Evolutionary conservation across 2,329 filamentous ascomycete species (phyloP).

Genomic region (Didymella glomerata): DNA sequence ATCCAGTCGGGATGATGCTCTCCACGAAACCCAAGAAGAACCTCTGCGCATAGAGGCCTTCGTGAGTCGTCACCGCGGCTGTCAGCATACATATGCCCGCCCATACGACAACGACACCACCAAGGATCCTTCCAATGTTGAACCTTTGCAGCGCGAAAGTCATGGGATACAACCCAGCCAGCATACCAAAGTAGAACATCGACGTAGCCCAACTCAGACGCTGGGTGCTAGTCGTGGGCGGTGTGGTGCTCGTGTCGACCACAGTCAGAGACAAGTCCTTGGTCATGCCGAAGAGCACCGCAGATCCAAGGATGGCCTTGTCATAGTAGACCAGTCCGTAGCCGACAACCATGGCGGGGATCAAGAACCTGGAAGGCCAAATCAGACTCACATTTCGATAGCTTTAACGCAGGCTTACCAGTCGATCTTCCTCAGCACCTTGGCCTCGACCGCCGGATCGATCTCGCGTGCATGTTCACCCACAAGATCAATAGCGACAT

Average conservation of each 20-base stretch:
- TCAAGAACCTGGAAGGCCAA: conserved; percentile 63
- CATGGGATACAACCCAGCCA: conserved; percentile 77
- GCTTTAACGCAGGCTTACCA: too few species aligned
- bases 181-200: conserved; percentile 82
- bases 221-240: conserved; percentile 68
- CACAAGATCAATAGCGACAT: conserved; percentile 67
- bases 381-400: too few species aligned
- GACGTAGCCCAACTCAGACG: conserved; percentile 80
- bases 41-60: conserved; percentile 66
- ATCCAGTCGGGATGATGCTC: conserved; percentile 64
- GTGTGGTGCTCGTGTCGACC: conserved; percentile 59
- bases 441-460: conserved; percentile 63
- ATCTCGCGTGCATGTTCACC: conserved; percentile 64
- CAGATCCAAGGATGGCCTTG: conserved; percentile 78
- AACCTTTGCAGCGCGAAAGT: conserved; percentile 75
- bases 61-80: conserved; percentile 69
- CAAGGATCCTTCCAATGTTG: conserved; percentile 70
- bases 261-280: conserved; percentile 69
- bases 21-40: conserved; percentile 67
- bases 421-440: conserved; percentile 73
- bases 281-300: conserved; percentile 79
- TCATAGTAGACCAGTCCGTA: conserved; percentile 76
- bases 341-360: conserved; percentile 68
- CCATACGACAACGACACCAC: conserved; percentile 71
- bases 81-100: conserved; percentile 72